Conservation (phyloP, 1,284 basidiomycete genomes). For the Rhodotorula sp. region DNA sequence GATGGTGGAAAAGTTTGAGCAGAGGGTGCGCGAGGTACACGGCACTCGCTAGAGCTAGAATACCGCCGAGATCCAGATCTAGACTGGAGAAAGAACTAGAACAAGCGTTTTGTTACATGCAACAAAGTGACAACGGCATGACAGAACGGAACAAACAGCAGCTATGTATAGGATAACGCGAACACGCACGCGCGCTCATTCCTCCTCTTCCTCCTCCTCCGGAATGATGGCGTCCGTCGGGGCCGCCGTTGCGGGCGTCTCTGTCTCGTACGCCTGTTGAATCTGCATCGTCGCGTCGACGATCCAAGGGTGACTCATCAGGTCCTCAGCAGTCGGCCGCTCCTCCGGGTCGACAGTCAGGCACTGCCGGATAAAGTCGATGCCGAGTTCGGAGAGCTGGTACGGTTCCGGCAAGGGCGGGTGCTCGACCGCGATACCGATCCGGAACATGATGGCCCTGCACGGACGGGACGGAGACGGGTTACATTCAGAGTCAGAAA, state of each 20-base stretch:
- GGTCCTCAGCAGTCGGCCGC: constrained; percentile 79
- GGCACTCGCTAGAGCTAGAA: constrained; percentile 1
- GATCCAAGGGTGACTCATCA: constrained; percentile 90
- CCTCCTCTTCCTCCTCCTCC: background rate
- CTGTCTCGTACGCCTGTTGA: constrained; percentile 30
- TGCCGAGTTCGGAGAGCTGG: constrained; percentile 84
- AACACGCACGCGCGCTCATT: background rate
- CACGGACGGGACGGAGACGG: too few species aligned
- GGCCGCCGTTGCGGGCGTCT: background rate
- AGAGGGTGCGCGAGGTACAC: constrained; percentile 26
- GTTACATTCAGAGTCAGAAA: background rate
- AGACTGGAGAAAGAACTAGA: background rate
- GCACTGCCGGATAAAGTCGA: constrained; percentile 91
- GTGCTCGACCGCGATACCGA: constrained; percentile 86
- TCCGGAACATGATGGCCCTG: constrained; percentile 43
- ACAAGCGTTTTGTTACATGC: too few species aligned
- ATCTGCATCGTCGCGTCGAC: constrained; percentile 43
- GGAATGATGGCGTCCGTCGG: background rate
- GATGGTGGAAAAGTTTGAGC: constrained; percentile 90
- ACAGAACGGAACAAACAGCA: background rate
- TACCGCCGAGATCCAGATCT: background rate
- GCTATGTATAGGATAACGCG: background rate
- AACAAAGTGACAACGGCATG: background rate
- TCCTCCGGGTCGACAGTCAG: constrained; percentile 80
- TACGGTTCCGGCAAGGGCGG: constrained; percentile 89